Conservation (phyloP, 2,329 filamentous ascomycete species). For the Colletotrichum limetticola region DNA sequence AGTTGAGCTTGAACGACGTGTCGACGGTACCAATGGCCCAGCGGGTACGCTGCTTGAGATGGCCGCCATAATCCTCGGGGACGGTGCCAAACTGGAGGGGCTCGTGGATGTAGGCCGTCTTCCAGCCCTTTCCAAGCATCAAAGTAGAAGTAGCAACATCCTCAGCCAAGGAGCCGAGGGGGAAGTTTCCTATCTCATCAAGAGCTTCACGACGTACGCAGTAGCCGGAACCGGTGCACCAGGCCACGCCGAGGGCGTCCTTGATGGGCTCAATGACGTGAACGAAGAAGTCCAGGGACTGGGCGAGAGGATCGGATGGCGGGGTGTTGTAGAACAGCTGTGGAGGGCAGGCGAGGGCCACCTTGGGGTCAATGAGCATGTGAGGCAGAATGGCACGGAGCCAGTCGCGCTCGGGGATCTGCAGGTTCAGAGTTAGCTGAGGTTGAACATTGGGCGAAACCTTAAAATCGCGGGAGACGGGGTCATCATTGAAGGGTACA, state of each 20-base stretch:
- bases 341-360: constrained; percentile 69
- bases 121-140: constrained; percentile 70
- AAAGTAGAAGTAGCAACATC: constrained; percentile 69
- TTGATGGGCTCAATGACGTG: constrained; percentile 63
- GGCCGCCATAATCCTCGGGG: constrained; percentile 64
- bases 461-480: background rate
- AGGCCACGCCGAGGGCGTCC: constrained; percentile 65
- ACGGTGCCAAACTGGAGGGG: constrained; percentile 69
- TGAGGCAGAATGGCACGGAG: constrained; percentile 69
- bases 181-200: constrained; percentile 71
- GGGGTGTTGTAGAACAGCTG: constrained; percentile 74
- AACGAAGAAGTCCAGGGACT: constrained; percentile 68
- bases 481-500: constrained; percentile 9
- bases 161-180: constrained; percentile 68
- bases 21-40: constrained; percentile 69
- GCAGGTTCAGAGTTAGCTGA: constrained; percentile 13
- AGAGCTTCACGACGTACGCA: constrained; percentile 68
- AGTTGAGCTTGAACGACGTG: constrained; percentile 69
- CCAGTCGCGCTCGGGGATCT: constrained; percentile 71
- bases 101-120: constrained; percentile 69
- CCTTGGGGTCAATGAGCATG: constrained; percentile 64
- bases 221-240: constrained; percentile 74
- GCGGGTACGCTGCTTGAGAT: constrained; percentile 67
- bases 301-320: constrained; percentile 65
- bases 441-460: background rate